Evolutionary conservation across 1,139 yeast species (phyloP).

Genomic region (Yamadazyma dushanensis): DNA sequence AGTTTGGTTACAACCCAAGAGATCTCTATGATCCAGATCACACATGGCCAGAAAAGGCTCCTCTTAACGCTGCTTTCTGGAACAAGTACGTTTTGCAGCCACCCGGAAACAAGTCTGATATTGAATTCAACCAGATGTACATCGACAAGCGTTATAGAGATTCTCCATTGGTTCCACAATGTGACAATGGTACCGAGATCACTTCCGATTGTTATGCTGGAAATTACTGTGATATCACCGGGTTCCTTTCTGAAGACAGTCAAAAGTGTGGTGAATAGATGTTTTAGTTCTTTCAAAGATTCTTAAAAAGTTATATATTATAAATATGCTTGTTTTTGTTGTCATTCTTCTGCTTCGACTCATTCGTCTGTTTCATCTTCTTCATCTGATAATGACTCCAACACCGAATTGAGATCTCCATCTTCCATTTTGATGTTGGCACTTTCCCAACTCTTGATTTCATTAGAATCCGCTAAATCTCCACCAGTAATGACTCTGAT

Average conservation of each 20-base stretch:
- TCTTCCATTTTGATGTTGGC: slow-evolving; percentile 24
- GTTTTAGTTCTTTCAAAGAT: no score
- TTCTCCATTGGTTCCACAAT: slow-evolving; percentile 51
- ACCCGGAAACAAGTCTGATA: slow-evolving; percentile 16
- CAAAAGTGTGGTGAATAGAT: no score
- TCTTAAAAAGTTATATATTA: no score
- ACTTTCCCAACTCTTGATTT: slow-evolving; percentile 42
- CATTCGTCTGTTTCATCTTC: slow-evolving; percentile 16
- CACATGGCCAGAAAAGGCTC: slow-evolving; percentile 53
- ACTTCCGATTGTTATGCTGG: slow-evolving; percentile 36
- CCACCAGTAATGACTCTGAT: slow-evolving; percentile 66
- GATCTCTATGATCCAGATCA: slow-evolving; percentile 44
- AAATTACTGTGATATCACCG: slow-evolving; percentile 42
- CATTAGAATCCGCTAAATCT: slow-evolving; percentile 32
- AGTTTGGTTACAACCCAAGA: slow-evolving; percentile 55
- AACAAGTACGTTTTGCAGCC: slow-evolving; percentile 37
- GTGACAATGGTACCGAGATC: slow-evolving; percentile 35
- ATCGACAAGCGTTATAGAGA: slow-evolving; percentile 48
- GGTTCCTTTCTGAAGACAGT: slow-evolving; percentile 13
- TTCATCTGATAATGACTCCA: slow-evolving; percentile 13
- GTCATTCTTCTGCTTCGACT: slow-evolving; percentile 1
- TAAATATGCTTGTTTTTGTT: no score
- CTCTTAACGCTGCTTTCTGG: slow-evolving; percentile 63
- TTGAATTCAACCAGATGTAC: slow-evolving; percentile 24
- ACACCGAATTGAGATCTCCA: slow-evolving; percentile 14